Conservation (phyloP, 2,329 filamentous ascomycete species). For the Dactylonectria estremocensis region DNA sequence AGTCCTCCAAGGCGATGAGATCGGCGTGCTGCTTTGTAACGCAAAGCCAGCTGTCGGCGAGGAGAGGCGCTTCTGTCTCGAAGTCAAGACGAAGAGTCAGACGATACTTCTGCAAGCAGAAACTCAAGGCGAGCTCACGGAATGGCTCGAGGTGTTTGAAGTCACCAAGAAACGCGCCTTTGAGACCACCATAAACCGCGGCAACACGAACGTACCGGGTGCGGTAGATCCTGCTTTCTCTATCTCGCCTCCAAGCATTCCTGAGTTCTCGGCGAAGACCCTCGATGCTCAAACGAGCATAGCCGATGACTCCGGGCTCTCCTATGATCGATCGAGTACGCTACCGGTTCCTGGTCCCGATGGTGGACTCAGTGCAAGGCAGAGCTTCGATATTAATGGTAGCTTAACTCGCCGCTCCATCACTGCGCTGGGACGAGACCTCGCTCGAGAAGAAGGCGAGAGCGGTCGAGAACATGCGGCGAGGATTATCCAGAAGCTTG, state of each 20-base stretch:
- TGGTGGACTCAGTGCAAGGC: slow-evolving; percentile 66
- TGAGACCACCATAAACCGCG: slow-evolving; percentile 76
- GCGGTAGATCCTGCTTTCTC: slow-evolving; percentile 85
- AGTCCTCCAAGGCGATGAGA: slow-evolving; percentile 96
- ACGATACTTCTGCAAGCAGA: slow-evolving; percentile 93
- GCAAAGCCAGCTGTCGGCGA: slow-evolving; percentile 92
- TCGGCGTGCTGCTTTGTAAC: slow-evolving; percentile 94
- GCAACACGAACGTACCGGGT: slow-evolving; percentile 62
- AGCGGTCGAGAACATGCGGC: slow-evolving; percentile 85
- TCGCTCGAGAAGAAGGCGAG: slow-evolving; percentile 79
- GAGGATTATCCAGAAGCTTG: slow-evolving; percentile 92
- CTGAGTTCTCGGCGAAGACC: slow-evolving; percentile 89
- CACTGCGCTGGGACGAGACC: slow-evolving; percentile 64
- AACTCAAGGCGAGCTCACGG: slow-evolving; percentile 90
- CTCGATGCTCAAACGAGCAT: slow-evolving; percentile 75
- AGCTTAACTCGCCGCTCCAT: slow-evolving; percentile 68
- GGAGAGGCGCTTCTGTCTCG: slow-evolving; percentile 96
- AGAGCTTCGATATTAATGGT: slow-evolving; percentile 79
- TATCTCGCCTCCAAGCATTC: slow-evolving; percentile 88
- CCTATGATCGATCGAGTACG: slow-evolving; percentile 73
- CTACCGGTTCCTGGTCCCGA: slow-evolving; percentile 76
- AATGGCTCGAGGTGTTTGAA: slow-evolving; percentile 96
- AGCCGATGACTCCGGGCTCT: slow-evolving; percentile 63
- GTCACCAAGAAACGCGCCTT: slow-evolving; percentile 93
- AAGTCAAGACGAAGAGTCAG: slow-evolving; percentile 97